A percentile compares a stretch with the other conserved stretches of the same genome.
These are phyloP conservation scores for Boletus sp. DNA, from an alignment of 1,284 basidiomycete genomes.

Conservation along the genomic window DNA sequence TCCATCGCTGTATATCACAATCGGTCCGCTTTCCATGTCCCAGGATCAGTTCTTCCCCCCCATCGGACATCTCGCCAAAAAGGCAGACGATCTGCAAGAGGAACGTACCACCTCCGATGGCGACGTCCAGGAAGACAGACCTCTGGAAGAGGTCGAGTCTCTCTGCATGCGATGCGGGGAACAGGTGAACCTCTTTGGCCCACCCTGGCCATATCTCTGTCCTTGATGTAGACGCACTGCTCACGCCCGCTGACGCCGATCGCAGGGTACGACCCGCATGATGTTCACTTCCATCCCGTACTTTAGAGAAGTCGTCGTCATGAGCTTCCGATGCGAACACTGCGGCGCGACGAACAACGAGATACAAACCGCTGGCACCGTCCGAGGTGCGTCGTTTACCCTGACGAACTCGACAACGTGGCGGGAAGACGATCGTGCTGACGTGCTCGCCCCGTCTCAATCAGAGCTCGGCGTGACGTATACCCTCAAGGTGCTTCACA, in stretches of 20 bases:
- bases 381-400: conserved; percentile 61
- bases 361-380: conserved; percentile 87
- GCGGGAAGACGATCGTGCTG: neutral
- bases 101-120: conserved; percentile 13
- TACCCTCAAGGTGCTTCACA: conserved; percentile 75
- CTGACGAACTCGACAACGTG: neutral
- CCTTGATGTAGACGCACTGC: conserved; percentile 5
- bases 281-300: conserved; percentile 95
- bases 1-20: too few species aligned
- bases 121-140: conserved; percentile 40
- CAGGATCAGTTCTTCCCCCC: conserved; percentile 42
- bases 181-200: conserved; percentile 51
- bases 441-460: neutral
- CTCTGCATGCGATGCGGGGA: conserved; percentile 93
- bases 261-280: conserved; percentile 84
- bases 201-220: neutral
- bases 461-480: conserved; percentile 65
- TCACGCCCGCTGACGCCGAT: conserved; percentile 22
- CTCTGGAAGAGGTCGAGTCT: conserved; percentile 82
- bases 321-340: conserved; percentile 94
- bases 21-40: conserved; percentile 20
- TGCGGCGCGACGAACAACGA: conserved; percentile 93
- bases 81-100: conserved; percentile 30
- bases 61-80: conserved; percentile 45
- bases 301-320: conserved; percentile 93